These are phyloP conservation scores for Clavispora phyllophila DNA, from an alignment of 805 yeast genomes.

Conservation along the genomic window DNA sequence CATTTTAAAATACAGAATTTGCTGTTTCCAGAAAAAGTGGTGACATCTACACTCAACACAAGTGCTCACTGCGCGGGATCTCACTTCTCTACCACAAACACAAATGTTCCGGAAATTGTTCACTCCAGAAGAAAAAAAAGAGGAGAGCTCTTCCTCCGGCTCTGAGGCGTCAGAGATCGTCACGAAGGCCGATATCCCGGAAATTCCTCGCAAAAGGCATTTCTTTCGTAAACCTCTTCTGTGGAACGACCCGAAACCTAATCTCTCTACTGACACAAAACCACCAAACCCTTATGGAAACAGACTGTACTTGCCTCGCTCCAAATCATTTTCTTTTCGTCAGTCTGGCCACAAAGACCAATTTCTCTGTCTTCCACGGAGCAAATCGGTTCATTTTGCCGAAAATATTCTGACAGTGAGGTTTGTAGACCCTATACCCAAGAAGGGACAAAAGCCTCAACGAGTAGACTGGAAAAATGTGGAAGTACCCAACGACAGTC, in stretches of 20 bases:
- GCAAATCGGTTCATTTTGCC: slow-evolving; percentile 16
- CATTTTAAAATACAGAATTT: no score
- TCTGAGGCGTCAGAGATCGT: background rate
- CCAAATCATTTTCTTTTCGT: background rate
- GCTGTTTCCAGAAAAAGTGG: no score
- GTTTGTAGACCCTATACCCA: background rate
- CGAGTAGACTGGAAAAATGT: background rate
- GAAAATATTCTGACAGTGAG: slow-evolving; percentile 4
- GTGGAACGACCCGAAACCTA: background rate
- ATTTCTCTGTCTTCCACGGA: slow-evolving; percentile 6
- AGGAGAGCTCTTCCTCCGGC: background rate
- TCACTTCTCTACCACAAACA: background rate
- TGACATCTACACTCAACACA: no score
- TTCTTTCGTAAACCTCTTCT: background rate
- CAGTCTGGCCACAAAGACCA: background rate
- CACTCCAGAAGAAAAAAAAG: background rate
- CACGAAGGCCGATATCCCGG: background rate
- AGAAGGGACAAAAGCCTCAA: background rate
- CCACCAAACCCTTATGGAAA: background rate
- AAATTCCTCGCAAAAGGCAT: background rate
- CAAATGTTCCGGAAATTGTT: background rate
- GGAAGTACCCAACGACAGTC: background rate
- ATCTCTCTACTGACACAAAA: background rate
- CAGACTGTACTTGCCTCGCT: background rate
- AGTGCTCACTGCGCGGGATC: no score